These are phyloP conservation scores for Theileria parva DNA, from an alignment of 169 alveolate species.

Conservation along the genomic window DNA sequence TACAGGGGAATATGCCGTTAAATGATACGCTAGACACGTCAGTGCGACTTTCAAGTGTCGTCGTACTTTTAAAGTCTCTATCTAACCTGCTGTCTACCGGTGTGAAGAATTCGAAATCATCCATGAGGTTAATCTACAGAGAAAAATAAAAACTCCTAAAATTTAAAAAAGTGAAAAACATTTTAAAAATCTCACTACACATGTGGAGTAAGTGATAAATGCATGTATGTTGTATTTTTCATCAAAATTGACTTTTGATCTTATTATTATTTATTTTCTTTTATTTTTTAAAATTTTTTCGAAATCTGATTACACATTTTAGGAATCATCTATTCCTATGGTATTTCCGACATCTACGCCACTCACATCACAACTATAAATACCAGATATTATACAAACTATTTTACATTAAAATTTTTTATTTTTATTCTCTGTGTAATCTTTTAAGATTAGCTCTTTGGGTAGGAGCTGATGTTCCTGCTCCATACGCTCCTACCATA, in stretches of 20 bases:
- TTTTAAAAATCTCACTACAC: conserved; percentile 3
- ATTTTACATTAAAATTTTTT: neutral
- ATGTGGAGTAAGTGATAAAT: neutral
- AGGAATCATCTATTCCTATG: no score
- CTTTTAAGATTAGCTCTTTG: conserved; percentile 48
- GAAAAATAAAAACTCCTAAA: neutral
- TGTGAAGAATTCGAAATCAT: neutral
- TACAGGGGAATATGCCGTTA: neutral
- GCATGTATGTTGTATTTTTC: neutral
- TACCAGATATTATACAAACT: neutral
- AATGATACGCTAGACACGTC: conserved; percentile 6
- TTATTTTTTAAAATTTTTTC: neutral
- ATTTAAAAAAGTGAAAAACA: neutral
- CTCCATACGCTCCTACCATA: conserved; percentile 61
- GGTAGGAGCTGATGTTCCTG: conserved; percentile 57
- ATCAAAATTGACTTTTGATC: neutral
- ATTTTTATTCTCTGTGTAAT: neutral
- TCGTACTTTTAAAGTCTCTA: neutral
- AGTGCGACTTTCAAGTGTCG: conserved; percentile 7
- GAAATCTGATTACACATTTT: no score
- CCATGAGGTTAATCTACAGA: conserved; percentile 9
- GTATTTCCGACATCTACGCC: neutral
- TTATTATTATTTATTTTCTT: neutral
- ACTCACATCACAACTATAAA: neutral
- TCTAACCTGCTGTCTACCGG: conserved; percentile 11